Percentiles rank a stretch among this genome's conserved stretches.
These are phyloP conservation scores for Entomortierella parvispora DNA, from an alignment of 192 early-diverging fungal species.

Conservation along the genomic window DNA sequence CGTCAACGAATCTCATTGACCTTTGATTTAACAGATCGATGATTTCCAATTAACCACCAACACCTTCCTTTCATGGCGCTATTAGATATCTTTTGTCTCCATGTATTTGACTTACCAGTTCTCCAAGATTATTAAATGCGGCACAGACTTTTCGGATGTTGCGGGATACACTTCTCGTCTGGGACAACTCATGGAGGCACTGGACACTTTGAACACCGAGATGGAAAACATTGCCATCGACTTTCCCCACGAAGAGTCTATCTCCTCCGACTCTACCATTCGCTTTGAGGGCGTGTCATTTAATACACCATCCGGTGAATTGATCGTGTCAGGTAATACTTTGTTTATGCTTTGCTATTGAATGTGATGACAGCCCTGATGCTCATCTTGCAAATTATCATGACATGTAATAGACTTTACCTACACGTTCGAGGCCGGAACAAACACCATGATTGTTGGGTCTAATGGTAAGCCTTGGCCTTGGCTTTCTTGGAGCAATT, in stretches of 20 bases:
- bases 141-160: conserved; percentile 75
- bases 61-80: too few relatives aligned
- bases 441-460: conserved; percentile 74
- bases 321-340: conserved; percentile 23
- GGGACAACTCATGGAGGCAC: conserved; percentile 78
- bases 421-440: conserved; percentile 59
- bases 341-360: not conserved
- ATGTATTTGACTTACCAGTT: conserved; percentile 88
- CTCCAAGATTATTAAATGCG: conserved; percentile 74
- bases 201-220: conserved; percentile 64
- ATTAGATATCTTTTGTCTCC: conserved; percentile 79
- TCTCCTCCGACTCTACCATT: conserved; percentile 35
- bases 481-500: not conserved
- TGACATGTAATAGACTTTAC: conserved; percentile 56
- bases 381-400: not conserved
- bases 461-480: conserved; percentile 70
- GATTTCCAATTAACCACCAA: too few relatives aligned
- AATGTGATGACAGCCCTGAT: not conserved
- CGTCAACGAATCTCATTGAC: not conserved
- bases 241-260: conserved; percentile 51
- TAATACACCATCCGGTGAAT: conserved; percentile 26
- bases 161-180: conserved; percentile 88
- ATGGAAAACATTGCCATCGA: conserved; percentile 62
- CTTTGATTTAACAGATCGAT: too few relatives aligned
- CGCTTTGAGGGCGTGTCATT: conserved; percentile 38